These are phyloP conservation scores for Tieghemiomyces parasiticus DNA, from an alignment of 192 early-diverging fungal species.

Conservation along the genomic window DNA sequence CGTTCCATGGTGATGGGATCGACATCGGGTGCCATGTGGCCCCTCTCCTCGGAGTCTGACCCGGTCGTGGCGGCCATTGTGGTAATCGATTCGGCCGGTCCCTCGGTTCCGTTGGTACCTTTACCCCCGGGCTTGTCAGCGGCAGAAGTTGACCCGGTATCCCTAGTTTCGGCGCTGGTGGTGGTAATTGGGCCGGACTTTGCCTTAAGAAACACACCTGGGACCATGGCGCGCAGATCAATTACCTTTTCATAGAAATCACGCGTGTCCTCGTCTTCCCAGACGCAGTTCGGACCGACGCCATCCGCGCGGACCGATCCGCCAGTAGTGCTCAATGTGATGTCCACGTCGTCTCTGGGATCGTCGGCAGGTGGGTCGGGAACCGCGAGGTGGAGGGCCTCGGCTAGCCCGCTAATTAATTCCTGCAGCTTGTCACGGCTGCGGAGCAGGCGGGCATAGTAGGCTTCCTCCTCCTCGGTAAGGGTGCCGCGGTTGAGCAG, in stretches of 20 bases:
- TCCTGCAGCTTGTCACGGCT: constrained; percentile 20
- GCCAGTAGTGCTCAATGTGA: constrained; percentile 22
- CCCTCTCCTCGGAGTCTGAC: too few relatives aligned
- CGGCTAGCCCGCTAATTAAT: constrained; percentile 38
- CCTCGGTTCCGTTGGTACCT: too few relatives aligned
- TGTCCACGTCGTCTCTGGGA: constrained; percentile 16
- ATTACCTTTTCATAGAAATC: constrained; percentile 79
- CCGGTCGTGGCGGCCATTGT: too few relatives aligned
- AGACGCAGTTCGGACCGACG: constrained; percentile 33
- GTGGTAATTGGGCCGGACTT: constrained; percentile 1
- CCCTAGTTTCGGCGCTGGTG: too few relatives aligned
- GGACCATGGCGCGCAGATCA: constrained; percentile 66
- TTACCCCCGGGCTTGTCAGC: too few relatives aligned
- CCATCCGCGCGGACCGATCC: constrained; percentile 10
- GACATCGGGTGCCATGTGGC: too few relatives aligned
- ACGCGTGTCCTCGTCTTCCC: constrained; percentile 90
- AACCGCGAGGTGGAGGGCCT: constrained; percentile 54
- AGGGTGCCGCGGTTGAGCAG: constrained; percentile 69
- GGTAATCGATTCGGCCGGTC: too few relatives aligned
- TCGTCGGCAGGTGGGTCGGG: constrained; percentile 68
- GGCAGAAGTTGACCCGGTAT: too few relatives aligned
- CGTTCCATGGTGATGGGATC: too few relatives aligned
- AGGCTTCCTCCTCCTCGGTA: constrained; percentile 42
- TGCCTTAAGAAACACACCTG: constrained; percentile 58
- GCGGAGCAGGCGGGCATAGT: constrained; percentile 16